These are phyloP conservation scores for Tarenaya hassleriana DNA, from an alignment of 345 rosid species.

Conservation along the genomic window DNA sequence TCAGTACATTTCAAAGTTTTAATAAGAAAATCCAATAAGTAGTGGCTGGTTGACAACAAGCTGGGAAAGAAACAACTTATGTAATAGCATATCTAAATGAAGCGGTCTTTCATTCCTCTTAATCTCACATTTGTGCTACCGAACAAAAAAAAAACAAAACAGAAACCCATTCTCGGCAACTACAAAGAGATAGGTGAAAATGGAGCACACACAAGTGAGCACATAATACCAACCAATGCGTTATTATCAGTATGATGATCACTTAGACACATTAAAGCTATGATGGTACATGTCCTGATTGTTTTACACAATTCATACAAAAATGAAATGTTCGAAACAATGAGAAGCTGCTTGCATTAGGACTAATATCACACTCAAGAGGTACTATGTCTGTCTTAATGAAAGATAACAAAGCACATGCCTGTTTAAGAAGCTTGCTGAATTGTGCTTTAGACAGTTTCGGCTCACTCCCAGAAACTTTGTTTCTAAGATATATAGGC, in stretches of 20 bases:
- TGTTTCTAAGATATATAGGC: slow-evolving; percentile 32
- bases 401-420: slow-evolving; percentile 12
- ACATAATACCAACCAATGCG: no score
- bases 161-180: not conserved
- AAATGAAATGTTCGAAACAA: not conserved
- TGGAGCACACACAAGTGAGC: no score
- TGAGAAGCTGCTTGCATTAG: not conserved
- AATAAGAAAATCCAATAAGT: not conserved
- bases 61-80: not conserved
- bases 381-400: not conserved
- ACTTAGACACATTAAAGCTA: no score
- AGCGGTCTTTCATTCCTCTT: not conserved
- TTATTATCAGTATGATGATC: no score
- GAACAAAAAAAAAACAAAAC: not conserved
- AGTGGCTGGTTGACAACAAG: not conserved
- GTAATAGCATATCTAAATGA: not conserved
- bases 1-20: no score
- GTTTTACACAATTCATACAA: not conserved
- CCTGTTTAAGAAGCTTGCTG: slow-evolving; percentile 33
- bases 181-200: not conserved
- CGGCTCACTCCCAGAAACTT: slow-evolving; percentile 19
- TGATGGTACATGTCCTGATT: no score
- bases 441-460: slow-evolving; percentile 31
- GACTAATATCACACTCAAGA: no score
- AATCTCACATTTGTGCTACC: not conserved